Evolutionary conservation across 108 stramenopile species (phyloP), one percentile per base, ranked within the genome.

Genomic region (Nitzschia sp.): DNA sequence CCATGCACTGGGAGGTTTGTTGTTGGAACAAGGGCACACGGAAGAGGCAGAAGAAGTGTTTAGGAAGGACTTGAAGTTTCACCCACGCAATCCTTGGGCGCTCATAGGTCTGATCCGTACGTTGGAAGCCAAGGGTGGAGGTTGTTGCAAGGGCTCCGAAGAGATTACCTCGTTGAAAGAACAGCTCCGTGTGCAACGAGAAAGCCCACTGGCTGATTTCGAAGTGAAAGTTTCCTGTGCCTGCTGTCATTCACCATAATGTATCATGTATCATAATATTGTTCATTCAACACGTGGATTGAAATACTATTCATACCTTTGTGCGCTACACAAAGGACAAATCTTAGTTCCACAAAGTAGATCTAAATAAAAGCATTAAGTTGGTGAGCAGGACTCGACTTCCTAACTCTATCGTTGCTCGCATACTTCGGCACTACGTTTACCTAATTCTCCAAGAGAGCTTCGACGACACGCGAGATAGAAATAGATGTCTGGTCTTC

Each of bases 41-140:
- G 80, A 75, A 15, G 86, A 93, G 55, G 80, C 84, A 37, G 86
- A 84, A 56, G 62, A 69, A 25, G 86, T 93, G 2, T 93, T 90
- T 53, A 72, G 89, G 14, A 76, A 68, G 55, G 92, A 93, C 75
- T 64, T 93, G 50, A 73, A 83, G 44, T 78, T 76, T 52, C 93
- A 94, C 72, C 93, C 93, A 0, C 72, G 73, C n/a, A 94, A 94
- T 70, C 93, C 93, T 0, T 94, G 84, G 79, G 83, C 82, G 17
- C 62, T 94, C 48, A 72, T 82, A 41, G 93, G 90, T n/a, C 68
- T 91, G 14, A 88, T 88, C 64, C 54, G 55, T 11, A 85, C 82
- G 52, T 65, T 91, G 20, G 56, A 80, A 57, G 57, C 19, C 51
- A 46, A 77, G 41, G 51, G 21, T 26, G 55, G 55, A 29, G 53